A percentile compares a stretch with the other conserved stretches of the same genome.
These are phyloP conservation scores for Kodamaea laetipori DNA, from an alignment of 805 yeast species.

Conservation along the genomic window DNA sequence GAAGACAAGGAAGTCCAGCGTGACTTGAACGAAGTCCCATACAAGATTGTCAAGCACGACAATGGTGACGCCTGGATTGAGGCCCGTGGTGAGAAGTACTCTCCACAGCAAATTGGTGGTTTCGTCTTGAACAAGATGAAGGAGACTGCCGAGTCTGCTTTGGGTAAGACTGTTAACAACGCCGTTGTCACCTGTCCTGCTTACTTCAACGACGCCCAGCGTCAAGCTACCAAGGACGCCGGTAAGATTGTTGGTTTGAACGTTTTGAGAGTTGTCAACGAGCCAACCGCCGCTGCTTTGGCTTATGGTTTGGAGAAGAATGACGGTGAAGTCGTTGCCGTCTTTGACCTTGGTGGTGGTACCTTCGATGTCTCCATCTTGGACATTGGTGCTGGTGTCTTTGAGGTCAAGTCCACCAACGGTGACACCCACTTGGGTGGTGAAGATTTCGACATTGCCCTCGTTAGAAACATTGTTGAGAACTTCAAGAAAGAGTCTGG, in stretches of 20 bases:
- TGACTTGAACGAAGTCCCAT: constrained; percentile 85
- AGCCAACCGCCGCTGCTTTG: constrained; percentile 91
- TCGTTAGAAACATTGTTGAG: constrained; percentile 81
- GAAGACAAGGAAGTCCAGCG: constrained; percentile 88
- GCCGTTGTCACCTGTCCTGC: constrained; percentile 94
- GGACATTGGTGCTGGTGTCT: constrained; percentile 97
- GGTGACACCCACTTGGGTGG: constrained; percentile 95
- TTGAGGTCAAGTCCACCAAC: constrained; percentile 96
- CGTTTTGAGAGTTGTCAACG: constrained; percentile 86
- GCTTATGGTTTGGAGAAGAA: constrained; percentile 92
- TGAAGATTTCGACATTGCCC: constrained; percentile 85
- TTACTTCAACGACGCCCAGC: constrained; percentile 86
- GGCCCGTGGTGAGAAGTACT: constrained; percentile 83
- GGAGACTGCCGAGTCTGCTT: constrained; percentile 93
- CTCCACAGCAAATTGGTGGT: constrained; percentile 96
- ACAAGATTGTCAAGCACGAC: constrained; percentile 83
- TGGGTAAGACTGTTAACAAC: constrained; percentile 83
- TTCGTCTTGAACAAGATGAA: constrained; percentile 93
- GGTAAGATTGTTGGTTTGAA: constrained; percentile 96
- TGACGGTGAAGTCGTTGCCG: constrained; percentile 84
- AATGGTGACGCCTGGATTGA: constrained; percentile 98
- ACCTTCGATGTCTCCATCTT: constrained; percentile 95
- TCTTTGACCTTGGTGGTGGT: constrained; percentile 98
- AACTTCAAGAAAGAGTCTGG: constrained; percentile 77
- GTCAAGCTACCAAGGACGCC: constrained; percentile 95